Evolutionary conservation across 495 filamentous ascomycete genomes (phyloP), one percentile per base, ranked within the genome.

Genomic region (Penicillium psychrofluorescens): DNA sequence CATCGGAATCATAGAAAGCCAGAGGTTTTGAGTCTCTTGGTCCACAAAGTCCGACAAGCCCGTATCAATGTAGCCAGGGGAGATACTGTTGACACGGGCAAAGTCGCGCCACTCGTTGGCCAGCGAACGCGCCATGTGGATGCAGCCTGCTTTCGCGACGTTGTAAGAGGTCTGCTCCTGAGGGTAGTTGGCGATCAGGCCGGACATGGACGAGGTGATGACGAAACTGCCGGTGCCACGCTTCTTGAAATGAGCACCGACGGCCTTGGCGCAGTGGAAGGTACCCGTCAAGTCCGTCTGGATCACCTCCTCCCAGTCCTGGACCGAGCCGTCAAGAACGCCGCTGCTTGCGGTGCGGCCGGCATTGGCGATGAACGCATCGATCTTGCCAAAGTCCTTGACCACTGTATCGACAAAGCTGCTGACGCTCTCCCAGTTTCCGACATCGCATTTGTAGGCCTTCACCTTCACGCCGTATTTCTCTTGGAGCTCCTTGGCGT

Each of bases 101-200:
- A 90, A 90, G 56, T 83, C 83, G 41, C 84, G 69, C 84, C 84
- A 88, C 59, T 87, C 84, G 60, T 84, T 84, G 37, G 84, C 84
- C 43, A 88, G 63, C 38, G 78, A 84, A 5, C 63, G 55, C 8
- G 74, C 74, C 59, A 79, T 58, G 52, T 78, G 74, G 45, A 78
- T 70, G 31, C 55, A 72, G 15, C 66, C 71, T 4, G 85, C 83
- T 70, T 89, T 89, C 51, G 84, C 82, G 28, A 83, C 81, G 56
- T 89, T 89, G 72, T 89, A 89, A n/a, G 73, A 77, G 10, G 83
- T 86, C 64, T 89, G 85, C 59, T 87, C 81, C 60, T 87, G 84
- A 2, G 85, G 84, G 66, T 72, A 85, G 62, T 89, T 89, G 64
- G 77, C 85, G 44, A 88, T 81, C 64, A 85, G 83, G 11, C 84